phyloP scores from a whole-genome alignment of 345 rosid genomes.

The Populus nigra region DNA sequence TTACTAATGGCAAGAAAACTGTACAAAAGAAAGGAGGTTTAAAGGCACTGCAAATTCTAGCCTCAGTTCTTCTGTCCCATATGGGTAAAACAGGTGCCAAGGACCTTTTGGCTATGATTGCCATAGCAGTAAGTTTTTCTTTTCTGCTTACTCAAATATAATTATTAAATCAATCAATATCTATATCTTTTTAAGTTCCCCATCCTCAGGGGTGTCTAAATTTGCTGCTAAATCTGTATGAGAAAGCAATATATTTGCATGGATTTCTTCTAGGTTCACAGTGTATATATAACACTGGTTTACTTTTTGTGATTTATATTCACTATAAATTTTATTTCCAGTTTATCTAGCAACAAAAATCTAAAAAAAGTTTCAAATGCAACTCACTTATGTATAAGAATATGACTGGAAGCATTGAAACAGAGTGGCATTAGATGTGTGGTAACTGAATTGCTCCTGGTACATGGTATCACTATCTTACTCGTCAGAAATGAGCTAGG shows the following conservation, averaged over 20 bases:
- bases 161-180: not conserved
- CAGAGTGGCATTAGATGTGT: too few species aligned
- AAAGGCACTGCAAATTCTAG: slow-evolving; percentile 74
- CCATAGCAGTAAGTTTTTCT: slow-evolving; percentile 62
- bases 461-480: too few species aligned
- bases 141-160: not conserved
- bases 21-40: slow-evolving; percentile 60
- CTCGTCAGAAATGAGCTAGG: too few species aligned
- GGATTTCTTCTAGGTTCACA: not conserved
- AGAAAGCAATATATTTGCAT: not conserved
- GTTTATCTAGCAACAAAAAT: too few species aligned
- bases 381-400: too few species aligned
- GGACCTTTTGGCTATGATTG: slow-evolving; percentile 73
- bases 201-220: too few species aligned
- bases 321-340: not conserved
- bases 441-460: too few species aligned
- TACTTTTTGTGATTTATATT: not conserved
- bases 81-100: slow-evolving; percentile 89
- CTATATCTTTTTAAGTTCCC: not conserved
- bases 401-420: too few species aligned
- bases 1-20: slow-evolving; percentile 33
- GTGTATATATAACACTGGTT: not conserved
- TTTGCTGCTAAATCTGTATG: not conserved
- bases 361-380: too few species aligned
- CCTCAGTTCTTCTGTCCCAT: slow-evolving; percentile 68